Conservation (phyloP, 306 rosid species). For the Styphnolobium japonicum region DNA sequence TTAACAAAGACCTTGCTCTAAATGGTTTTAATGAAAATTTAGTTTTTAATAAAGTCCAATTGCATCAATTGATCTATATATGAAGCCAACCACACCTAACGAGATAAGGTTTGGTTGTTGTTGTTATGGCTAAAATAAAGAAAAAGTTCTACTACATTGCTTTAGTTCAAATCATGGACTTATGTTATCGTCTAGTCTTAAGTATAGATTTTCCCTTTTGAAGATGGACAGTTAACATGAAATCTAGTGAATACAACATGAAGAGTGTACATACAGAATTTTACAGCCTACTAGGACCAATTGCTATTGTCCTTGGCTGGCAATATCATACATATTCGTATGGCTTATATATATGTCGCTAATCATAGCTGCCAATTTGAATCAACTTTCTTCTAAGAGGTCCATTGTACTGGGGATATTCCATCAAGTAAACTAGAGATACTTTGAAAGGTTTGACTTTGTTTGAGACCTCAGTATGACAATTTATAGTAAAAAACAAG, state of each 20-base stretch:
- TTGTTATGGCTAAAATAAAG: too few relatives aligned
- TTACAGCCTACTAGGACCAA: not conserved
- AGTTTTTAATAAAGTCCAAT: too few relatives aligned
- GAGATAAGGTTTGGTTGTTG: too few relatives aligned
- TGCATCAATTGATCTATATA: too few relatives aligned
- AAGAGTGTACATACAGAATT: not conserved
- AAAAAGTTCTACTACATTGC: too few relatives aligned
- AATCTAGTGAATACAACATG: not conserved
- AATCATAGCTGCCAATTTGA: not conserved
- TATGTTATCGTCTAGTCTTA: too few relatives aligned
- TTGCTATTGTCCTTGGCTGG: not conserved
- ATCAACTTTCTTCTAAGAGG: not conserved
- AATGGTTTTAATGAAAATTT: too few relatives aligned
- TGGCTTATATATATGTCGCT: not conserved
- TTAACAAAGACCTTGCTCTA: too few relatives aligned
- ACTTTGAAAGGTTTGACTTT: not conserved
- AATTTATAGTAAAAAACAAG: not conserved
- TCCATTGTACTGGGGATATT: not conserved
- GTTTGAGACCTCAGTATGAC: not conserved
- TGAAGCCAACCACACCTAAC: too few relatives aligned
- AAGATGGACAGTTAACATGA: not conserved
- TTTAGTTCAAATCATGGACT: too few relatives aligned
- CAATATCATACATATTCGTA: not conserved
- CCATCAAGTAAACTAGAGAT: not conserved
- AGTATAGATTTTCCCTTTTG: too few relatives aligned